Base-by-base conservation (phyloP, 257 asterid genomes). In the Vinca minor region DNA sequence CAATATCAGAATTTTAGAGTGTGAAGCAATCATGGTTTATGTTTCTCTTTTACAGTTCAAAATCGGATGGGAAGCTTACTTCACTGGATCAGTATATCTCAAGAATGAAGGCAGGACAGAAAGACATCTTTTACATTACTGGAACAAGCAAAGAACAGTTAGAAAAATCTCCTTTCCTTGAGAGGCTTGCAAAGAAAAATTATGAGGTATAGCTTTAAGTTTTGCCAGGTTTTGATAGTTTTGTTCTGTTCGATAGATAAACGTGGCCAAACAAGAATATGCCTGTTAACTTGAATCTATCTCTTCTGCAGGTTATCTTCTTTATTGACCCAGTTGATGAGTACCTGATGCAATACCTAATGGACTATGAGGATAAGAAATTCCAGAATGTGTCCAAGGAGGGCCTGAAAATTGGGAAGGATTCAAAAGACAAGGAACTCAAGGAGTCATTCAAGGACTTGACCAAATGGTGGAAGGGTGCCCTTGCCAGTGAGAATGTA, bases 161-260 rank as follows among this genome's bases (percentile, higher is more conserved):
- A 76, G 95, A 89, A 77, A 89, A 92, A 73, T 92, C 98, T 57
- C 98, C 97, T 12, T 92, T 92, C 95, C 96, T 92, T 1, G 98
- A 92, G 74, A 85, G 93, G 72, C 84, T 92, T 13, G 73, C 62
- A 48, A 92, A 92, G 95, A 92, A 89, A 69, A 85, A 86, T 72
- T 92, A 79, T 12, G 98, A 92, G 94, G 98, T 87, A 71, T 64
- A 44, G 7, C 5, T 44, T 44, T 15, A 14, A 44, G 21, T 44
- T 3, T 44, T 14, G 47, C 47, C 20, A 18, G 49, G 26, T 29
- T 42, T 54, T 62, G 11, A 34, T 18, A 20, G 3, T 25, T 23
- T 15, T 18, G 9, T 34, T 23, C 26, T 26, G 14, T 12, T 15
- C 20, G n/a, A 5, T 21, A 35, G 12, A 29, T 25, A 57, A 8